Base-by-base conservation (phyloP, 2,329 filamentous ascomycete species). In the Diaporthe batatas region DNA sequence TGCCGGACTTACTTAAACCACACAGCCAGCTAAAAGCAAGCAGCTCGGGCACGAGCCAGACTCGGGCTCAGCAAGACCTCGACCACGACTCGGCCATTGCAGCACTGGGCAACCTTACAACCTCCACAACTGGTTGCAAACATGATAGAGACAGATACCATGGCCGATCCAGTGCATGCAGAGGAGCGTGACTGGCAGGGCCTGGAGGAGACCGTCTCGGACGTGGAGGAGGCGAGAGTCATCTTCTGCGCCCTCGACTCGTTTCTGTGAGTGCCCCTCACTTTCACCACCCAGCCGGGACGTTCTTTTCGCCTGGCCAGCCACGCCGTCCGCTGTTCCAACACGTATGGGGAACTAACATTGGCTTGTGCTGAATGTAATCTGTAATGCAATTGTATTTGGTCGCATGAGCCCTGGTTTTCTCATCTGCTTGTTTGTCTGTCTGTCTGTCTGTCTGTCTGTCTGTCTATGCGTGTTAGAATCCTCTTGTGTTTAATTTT, bases 171-270 rank as follows among this genome's bases (percentile, higher is more conserved):
- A 53, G 58, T 32, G 53, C 57, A 74, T 74, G 78, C 80, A 78
- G 79, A 78, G 23, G 81, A 85, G 55, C 79, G 80, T 70, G 80
- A 83, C 71, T 93, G 91, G 91, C 83, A 83, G 44, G 91, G 90
- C 3, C 86, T 92, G 68, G 91, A 91, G 75, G 89, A 92, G 72
- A 88, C 90, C 21, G 86, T 92, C 64, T 85, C 90, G 12, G 95
- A 98, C 78, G 90, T 91, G 0, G 94, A 97, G 75, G 96, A 99
- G 83, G 86, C 91, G 64, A 88, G 88, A 74, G 94, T 97, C 64
- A 88, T 98, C 12, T 94, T 93, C 81, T 91, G 91, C 67, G 92
- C 95, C 2, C 83, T 98, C 69, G 94, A 98, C 84, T 98, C 96
- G 14, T 98, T 96, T 82, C 88, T 92, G 95, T 98, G 86, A 83